Evolutionary conservation across 2,329 filamentous ascomycete genomes (phyloP).

Genomic region (Sclerotinia borealis): DNA sequence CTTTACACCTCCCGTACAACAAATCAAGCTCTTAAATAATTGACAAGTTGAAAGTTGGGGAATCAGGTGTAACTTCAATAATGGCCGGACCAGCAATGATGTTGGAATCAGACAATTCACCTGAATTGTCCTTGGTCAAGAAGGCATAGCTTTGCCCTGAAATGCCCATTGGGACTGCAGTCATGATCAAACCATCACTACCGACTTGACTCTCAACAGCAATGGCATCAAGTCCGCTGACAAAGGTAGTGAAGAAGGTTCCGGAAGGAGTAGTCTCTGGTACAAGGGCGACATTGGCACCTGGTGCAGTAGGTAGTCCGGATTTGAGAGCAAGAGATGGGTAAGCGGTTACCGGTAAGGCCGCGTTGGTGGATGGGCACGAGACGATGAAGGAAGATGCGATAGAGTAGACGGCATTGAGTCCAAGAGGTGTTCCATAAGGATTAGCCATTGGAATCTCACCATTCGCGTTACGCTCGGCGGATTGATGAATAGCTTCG

Average conservation of each 20-base stretch:
- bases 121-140: slow-evolving; percentile 35
- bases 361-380: slow-evolving; percentile 49
- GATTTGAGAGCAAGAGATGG: slow-evolving; percentile 38
- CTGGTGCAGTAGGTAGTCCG: slow-evolving; percentile 19
- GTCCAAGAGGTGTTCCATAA: slow-evolving; percentile 53
- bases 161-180: slow-evolving; percentile 30
- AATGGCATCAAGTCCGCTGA: slow-evolving; percentile 29
- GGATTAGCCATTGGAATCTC: slow-evolving; percentile 51
- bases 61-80: slow-evolving; percentile 30
- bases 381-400: slow-evolving; percentile 54
- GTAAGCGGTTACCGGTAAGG: slow-evolving; percentile 56
- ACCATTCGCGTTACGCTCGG: slow-evolving; percentile 46
- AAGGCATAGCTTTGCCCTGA: slow-evolving; percentile 38
- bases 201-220: slow-evolving; percentile 32
- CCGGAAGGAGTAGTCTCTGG: slow-evolving; percentile 24
- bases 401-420: slow-evolving; percentile 57
- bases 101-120: slow-evolving; percentile 34
- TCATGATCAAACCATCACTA: slow-evolving; percentile 24
- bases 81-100: slow-evolving; percentile 36
- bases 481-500: slow-evolving; percentile 60
- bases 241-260: slow-evolving; percentile 34
- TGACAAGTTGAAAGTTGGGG: slow-evolving; percentile 26
- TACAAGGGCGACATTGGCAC: slow-evolving; percentile 25
- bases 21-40: slow-evolving; percentile 9
- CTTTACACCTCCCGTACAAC: not conserved